A percentile compares a stretch with the other conserved stretches of the same genome.
phyloP scores from a whole-genome alignment of 2,329 filamentous ascomycete species.

The Penicillium sp. region DNA sequence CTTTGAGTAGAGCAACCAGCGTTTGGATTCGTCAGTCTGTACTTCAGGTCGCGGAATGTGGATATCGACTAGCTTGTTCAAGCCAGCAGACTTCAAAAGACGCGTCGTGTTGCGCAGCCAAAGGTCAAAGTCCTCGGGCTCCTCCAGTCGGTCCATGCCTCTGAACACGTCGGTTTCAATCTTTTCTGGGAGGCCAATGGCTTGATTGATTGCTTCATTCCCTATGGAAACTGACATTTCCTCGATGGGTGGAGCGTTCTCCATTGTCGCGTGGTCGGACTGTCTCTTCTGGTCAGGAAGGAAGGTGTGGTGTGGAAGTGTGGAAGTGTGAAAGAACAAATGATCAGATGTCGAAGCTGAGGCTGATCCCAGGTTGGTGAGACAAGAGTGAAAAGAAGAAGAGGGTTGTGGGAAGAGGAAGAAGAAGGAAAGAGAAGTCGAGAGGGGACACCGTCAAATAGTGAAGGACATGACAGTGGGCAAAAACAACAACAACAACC shows the following conservation, averaged over 20 bases:
- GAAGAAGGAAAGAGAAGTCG: not conserved
- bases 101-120: not conserved
- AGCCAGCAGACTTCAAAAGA: not conserved
- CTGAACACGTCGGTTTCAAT: not conserved
- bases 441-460: not conserved
- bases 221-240: not conserved
- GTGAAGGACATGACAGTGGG: not conserved
- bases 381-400: not conserved
- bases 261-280: not conserved
- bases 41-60: not conserved
- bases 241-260: not conserved
- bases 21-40: not conserved
- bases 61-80: constrained; percentile 3
- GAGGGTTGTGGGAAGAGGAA: not conserved
- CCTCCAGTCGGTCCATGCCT: not conserved
- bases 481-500: not conserved
- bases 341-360: not conserved
- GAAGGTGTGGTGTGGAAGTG: not conserved
- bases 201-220: not conserved
- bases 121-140: not conserved
- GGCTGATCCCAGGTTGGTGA: not conserved
- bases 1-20: not conserved
- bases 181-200: not conserved
- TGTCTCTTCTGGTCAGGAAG: not conserved
- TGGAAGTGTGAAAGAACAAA: not conserved